Evolutionary conservation across 306 rosid species (phyloP), one percentile per base, ranked within the genome.

Genomic region (Luffa aegyptiaca): DNA sequence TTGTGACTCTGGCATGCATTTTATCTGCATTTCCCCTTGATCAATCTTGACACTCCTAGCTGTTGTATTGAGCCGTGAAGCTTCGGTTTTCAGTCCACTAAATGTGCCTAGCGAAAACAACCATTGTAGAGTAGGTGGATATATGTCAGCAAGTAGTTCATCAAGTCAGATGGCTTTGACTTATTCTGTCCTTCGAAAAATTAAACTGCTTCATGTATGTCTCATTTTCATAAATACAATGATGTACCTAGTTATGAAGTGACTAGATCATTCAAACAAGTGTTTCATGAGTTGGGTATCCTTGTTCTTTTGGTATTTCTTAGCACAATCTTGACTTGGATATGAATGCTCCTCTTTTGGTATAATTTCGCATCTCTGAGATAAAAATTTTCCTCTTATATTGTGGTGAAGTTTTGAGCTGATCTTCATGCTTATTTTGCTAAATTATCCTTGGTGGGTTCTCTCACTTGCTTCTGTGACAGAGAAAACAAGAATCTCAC

Each of bases 401-500:
- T 71, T 12, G 5, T 71, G 39, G 75, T 69, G 75, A 69, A 46
- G 56, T 55, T 36, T 36, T 59, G 26, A 41, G 12, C 41, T 57
- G 56, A 59, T 77, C 56, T 42, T 77, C 71, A 39, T 46, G 31
- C 57, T 80, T 76, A 37, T 76, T 78, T 41, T 79, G 57, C 76
- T 84, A 64, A 31, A 18, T 74, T 74, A 74, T 52, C 63, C 48
- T 33, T 52, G 63, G 35, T 35, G 62, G 26, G 31, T 35, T 80
- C 44, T 80, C 53, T 81, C 17, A 11, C 61, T 80, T 8, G 17
- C 80, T 83, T 83, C 79, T 80, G 83, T 66, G 82, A 37, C 94
- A 93, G 98, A 82, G 96, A 93, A 81, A 93, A 90, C 84, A 93
- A 90, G 81, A 93, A 79, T 82, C 90, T 93, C 42, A 91, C 96